Base-by-base conservation (phyloP, 331 rosid species). In the Malus hybrid region DNA sequence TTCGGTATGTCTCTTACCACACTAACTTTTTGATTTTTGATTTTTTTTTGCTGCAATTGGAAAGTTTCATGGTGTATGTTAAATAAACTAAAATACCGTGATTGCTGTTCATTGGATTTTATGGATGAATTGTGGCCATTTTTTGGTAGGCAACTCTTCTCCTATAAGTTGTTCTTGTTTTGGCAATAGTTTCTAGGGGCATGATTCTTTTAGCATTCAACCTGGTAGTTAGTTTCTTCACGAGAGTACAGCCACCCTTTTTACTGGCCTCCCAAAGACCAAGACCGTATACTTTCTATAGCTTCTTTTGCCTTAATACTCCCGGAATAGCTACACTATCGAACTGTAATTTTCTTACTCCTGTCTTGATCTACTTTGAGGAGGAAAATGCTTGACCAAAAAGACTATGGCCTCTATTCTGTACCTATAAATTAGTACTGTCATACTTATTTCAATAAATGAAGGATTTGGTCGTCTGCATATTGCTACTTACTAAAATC, bases 1-100 rank as follows among this genome's bases (percentile, higher is more conserved):
- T 94, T 75, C 90, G 97, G 97, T 94, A 81, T 85, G 97, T 88
- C 48, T 76, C 39, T 52, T 46, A 18, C 14, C 61, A 8, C 64
- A n/a, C 71, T 32, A 29, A n/a, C 12, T 19, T 34, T 48, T 34
- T 20, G 28, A 44, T 61, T 46, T 36, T 28, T 28, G 3, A 28
- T 28, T 28, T 28, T 28, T 73, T 24, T 4, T 2, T n/a, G 63
- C 12, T 55, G 39, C 42, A 66, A 74, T 18, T 11, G 1, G 31
- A 66, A 22, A 72, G 16, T 24, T 72, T 48, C 68, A 36, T 10
- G 9, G 31, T 39, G 6, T 72, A 57, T 59, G 36, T 55, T 71
- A 19, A 31, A 4, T 34, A 70, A 54, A 54, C 48, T 70, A 27
- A 12, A 14, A 57, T 57, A 5, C 8, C 1, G 14, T 18, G 18